Evolutionary conservation across 306 rosid genomes (phyloP).

Genomic region (Clitoria ternatea): DNA sequence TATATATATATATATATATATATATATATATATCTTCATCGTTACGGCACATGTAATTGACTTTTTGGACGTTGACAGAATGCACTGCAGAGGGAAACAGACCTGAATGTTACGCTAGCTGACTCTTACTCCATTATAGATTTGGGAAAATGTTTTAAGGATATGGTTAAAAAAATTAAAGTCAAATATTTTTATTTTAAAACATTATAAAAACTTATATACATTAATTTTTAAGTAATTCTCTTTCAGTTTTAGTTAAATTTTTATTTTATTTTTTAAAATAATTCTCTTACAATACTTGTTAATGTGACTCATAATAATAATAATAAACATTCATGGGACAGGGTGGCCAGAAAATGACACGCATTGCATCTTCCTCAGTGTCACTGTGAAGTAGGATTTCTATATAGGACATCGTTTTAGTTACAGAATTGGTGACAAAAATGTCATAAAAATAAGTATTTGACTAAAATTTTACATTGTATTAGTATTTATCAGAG

Average conservation of each 20-base stretch:
- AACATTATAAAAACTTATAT: too few species aligned
- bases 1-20: too few species aligned
- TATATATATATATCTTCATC: neutral
- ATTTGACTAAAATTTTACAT: neutral
- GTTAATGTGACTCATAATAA: too few species aligned
- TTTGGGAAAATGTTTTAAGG: too few species aligned
- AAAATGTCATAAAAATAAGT: neutral
- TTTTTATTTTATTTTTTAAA: too few species aligned
- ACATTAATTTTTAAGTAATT: too few species aligned
- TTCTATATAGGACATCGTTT: neutral
- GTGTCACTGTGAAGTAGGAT: neutral
- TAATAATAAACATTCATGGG: too few species aligned
- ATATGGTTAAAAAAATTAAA: too few species aligned
- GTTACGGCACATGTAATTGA: conserved; percentile 29
- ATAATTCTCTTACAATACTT: too few species aligned
- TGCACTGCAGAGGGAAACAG: neutral
- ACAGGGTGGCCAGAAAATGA: conserved; percentile 13
- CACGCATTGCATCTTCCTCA: conserved; percentile 12
- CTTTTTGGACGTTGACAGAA: conserved; percentile 17
- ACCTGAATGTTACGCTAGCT: conserved; percentile 28
- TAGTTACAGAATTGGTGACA: conserved; percentile 2
- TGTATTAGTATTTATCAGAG: neutral
- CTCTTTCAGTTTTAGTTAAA: too few species aligned
- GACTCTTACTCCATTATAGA: neutral
- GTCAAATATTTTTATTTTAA: too few species aligned